Conservation (phyloP, 1,284 basidiomycete species). For the Austroboletus novae-zelandiae region DNA sequence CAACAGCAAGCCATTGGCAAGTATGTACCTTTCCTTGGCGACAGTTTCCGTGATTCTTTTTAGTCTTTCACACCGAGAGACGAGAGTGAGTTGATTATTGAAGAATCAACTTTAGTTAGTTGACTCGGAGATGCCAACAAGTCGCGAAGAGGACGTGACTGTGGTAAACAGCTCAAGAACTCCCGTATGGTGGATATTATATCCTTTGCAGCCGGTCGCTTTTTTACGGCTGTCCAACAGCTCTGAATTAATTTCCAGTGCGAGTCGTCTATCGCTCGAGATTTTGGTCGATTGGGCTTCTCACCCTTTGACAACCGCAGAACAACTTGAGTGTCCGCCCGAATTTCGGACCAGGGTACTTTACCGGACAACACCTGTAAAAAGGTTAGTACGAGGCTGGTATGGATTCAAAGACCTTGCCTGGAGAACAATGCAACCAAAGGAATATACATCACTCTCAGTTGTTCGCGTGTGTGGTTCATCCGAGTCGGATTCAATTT, state of each 20-base stretch:
- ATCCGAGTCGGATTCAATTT: background rate
- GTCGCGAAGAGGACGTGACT: background rate
- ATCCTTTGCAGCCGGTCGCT: background rate
- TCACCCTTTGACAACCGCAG: background rate
- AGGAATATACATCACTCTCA: background rate
- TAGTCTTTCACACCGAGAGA: too few species aligned
- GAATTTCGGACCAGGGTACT: background rate
- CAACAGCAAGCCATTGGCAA: too few species aligned
- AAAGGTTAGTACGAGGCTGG: background rate
- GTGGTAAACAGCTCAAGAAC: background rate
- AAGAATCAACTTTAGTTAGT: too few species aligned
- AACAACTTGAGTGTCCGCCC: background rate
- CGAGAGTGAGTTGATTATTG: too few species aligned
- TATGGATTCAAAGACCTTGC: background rate
- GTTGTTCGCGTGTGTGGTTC: background rate
- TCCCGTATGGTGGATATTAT: background rate
- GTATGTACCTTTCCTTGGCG: too few species aligned
- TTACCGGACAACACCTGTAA: background rate
- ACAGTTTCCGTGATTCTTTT: too few species aligned
- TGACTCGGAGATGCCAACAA: background rate
- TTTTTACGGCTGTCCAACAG: background rate
- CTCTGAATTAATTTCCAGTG: background rate
- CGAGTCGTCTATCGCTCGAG: background rate
- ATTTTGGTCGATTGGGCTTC: background rate
- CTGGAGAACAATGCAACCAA: background rate